Evolutionary conservation across 371 early-diverging fungal genomes (phyloP), one percentile per base, ranked within the genome.

Genomic region (Chytridiales sp.): DNA sequence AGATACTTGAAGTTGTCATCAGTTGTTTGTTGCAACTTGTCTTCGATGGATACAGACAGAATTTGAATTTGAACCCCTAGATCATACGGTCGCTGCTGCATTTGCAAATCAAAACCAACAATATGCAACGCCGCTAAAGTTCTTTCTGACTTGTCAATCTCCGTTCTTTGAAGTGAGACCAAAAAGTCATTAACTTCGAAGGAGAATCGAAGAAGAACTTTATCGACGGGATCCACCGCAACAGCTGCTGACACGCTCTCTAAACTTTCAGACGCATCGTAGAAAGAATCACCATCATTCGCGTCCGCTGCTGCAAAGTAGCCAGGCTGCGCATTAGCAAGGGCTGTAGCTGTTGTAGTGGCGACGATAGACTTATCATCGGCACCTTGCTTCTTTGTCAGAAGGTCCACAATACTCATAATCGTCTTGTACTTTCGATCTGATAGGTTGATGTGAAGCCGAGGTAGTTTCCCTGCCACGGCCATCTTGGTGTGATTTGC

Each of bases 401-500:
- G 59, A 21, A 70, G 19, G 64, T 95, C 84, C 59, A 87, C 79
- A 35, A 93, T 80, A 13, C 80, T 78, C 95, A 95, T 95, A 11
- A 95, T 74, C 0, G 87, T 85, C 59, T 88, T 88, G 81, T 97
- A 96, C 72, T 97, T 97, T 27, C 85, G 83, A 62, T 97, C 94
- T 0, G 97, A 95, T 49, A 98, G 84, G 67, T 92, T 94, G 59
- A 96, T 78, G 52, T 92, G 85, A 5, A 98, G 72, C 24, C 90
- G 67, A 0, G 97, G 95, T 48, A 98, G 71, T 19, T 87, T 83
- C 22, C 95, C 97, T 19, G 88, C 82, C 1, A 98, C 71, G 42
- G 83, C 82, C 56, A 92, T 81, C 54, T 84, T 82, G 31, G 94
- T 78, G 61, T 93, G 71, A 29, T 91, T 83, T 36, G 84, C 60